These are phyloP conservation scores for Clitopilus passeckerianus DNA, from an alignment of 768 basidiomycete species.

Conservation along the genomic window DNA sequence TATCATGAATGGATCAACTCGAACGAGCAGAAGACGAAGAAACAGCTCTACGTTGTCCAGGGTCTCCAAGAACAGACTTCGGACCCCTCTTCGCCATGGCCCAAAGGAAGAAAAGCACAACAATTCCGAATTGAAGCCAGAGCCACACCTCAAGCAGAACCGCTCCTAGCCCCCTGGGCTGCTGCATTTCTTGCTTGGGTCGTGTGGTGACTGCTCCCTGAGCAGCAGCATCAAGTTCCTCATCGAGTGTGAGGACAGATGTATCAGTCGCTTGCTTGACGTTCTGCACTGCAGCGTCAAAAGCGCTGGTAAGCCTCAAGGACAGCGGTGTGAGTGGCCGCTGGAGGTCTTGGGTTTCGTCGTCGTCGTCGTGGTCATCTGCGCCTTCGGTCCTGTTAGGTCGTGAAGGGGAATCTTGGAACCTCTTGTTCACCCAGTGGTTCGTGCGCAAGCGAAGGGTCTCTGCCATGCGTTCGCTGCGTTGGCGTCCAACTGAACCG, in stretches of 20 bases:
- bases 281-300: constrained; percentile 42
- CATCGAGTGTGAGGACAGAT: background rate
- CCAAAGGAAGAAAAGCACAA: constrained; percentile 74
- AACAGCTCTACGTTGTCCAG: constrained; percentile 19
- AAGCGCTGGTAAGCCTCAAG: constrained; percentile 33
- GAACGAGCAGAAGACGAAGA: background rate
- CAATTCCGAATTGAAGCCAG: constrained; percentile 76
- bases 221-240: background rate
- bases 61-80: constrained; percentile 55
- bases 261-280: constrained; percentile 13
- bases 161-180: constrained; percentile 20
- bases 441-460: constrained; percentile 55
- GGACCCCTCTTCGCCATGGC: constrained; percentile 78
- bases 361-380: constrained; percentile 6
- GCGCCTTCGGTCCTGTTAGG: constrained; percentile 2
- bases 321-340: constrained; percentile 24
- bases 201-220: background rate
- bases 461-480: constrained; percentile 30
- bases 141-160: constrained; percentile 75
- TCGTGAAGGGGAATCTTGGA: constrained; percentile 24
- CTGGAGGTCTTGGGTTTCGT: constrained; percentile 5
- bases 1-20: background rate
- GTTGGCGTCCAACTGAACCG: constrained; percentile 5
- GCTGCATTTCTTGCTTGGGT: constrained; percentile 11
- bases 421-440: constrained; percentile 56